A percentile compares a stretch with the other conserved stretches of the same genome.
Evolutionary conservation across 2,329 filamentous ascomycete genomes (phyloP).

Genomic region (Ceratocystis ficicola): DNA sequence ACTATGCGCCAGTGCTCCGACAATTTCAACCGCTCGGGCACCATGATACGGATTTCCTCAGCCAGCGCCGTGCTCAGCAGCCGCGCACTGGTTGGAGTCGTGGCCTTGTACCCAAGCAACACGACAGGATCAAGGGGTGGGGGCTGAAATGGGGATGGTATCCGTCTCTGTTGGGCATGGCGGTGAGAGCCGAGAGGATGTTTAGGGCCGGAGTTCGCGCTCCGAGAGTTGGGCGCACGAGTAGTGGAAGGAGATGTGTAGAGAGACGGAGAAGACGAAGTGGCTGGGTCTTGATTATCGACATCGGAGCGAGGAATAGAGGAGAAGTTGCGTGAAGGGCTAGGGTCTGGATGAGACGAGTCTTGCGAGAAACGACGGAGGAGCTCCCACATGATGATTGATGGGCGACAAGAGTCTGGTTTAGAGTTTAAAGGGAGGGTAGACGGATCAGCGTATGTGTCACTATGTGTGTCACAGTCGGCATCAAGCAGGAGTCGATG

Average conservation of each 20-base stretch:
- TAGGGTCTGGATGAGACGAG: constrained; percentile 7
- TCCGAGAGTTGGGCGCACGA: not conserved
- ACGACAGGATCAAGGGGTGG: constrained; percentile 74
- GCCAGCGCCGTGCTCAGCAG: constrained; percentile 64
- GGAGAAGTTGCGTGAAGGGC: constrained; percentile 1
- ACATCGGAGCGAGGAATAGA: constrained; percentile 33
- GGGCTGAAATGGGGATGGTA: constrained; percentile 68
- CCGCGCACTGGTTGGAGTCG: constrained; percentile 47
- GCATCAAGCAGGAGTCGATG: not conserved
- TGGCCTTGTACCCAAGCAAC: constrained; percentile 52
- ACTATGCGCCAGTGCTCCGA: constrained; percentile 74
- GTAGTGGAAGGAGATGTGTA: constrained; percentile 10
- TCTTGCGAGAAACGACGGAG: constrained; percentile 22
- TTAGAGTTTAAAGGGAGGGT: not conserved
- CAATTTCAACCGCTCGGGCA: constrained; percentile 77
- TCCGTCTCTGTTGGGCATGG: constrained; percentile 37
- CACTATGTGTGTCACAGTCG: not conserved
- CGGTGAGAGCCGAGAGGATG: not conserved
- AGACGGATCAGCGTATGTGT: not conserved
- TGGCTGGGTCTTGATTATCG: constrained; percentile 31
- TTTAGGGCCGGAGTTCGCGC: not conserved
- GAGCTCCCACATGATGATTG: constrained; percentile 20
- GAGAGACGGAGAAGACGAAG: constrained; percentile 20
- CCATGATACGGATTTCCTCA: constrained; percentile 81
- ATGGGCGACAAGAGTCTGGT: not conserved